Evolutionary conservation across 2,329 filamentous ascomycete genomes (phyloP).

Genomic region (Knufia fluminis): DNA sequence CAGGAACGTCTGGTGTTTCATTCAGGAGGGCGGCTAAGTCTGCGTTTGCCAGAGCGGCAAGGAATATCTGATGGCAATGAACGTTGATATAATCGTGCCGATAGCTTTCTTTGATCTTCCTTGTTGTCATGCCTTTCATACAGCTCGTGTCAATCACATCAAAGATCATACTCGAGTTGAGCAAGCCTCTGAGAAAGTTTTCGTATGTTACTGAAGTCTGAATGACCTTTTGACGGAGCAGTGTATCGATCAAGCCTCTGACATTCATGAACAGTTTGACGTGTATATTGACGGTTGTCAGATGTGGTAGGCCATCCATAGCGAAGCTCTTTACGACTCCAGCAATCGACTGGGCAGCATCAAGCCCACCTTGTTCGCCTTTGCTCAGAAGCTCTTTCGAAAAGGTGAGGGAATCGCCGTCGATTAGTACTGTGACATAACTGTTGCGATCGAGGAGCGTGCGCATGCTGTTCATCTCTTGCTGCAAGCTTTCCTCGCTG

Average conservation of each 20-base stretch:
- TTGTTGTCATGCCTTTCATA: conserved; percentile 36
- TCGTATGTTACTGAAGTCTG: conserved; percentile 35
- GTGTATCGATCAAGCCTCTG: conserved; percentile 41
- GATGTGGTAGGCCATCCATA: conserved; percentile 30
- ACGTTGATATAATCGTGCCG: conserved; percentile 47
- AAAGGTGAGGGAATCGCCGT: conserved; percentile 50
- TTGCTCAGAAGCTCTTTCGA: conserved; percentile 40
- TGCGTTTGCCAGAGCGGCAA: conserved; percentile 51
- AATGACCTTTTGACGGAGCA: conserved; percentile 38
- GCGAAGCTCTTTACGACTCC: conserved; percentile 37
- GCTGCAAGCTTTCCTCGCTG: conserved; percentile 40
- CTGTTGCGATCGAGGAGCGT: conserved; percentile 41
- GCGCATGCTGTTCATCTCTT: conserved; percentile 17
- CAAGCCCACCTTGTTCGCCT: conserved; percentile 45
- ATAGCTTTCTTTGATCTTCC: conserved; percentile 41
- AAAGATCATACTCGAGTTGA: conserved; percentile 41
- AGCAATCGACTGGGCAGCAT: conserved; percentile 43
- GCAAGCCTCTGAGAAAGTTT: conserved; percentile 49
- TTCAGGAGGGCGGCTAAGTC: conserved; percentile 43
- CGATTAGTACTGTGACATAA: conserved; percentile 46
- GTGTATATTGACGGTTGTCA: conserved; percentile 41
- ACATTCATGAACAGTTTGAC: conserved; percentile 47
- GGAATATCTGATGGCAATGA: conserved; percentile 52
- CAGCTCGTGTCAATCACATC: conserved; percentile 42
- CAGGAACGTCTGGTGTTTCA: conserved; percentile 29